Evolutionary conservation across 768 basidiomycete species (phyloP), one percentile per base, ranked within the genome.

Genomic region (Russula earlei): DNA sequence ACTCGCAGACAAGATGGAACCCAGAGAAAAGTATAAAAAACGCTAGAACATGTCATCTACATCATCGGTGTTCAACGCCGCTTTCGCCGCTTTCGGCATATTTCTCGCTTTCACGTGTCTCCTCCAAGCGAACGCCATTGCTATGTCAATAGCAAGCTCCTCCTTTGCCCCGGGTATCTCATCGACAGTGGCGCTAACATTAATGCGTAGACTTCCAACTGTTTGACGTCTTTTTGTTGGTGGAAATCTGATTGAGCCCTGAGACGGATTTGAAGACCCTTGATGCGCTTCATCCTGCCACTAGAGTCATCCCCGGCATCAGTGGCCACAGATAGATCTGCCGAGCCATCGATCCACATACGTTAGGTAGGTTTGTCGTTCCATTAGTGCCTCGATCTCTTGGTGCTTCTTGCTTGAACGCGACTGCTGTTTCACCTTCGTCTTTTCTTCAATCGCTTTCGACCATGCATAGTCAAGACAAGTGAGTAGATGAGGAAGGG

Each of bases 401-500:
- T 60, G 36, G 15, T 62, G 60, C 25, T n/a, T 38, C 24, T 31
- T 10, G 12, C 11, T n/a, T n/a, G 10, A n/a, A 25, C 36, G 44
- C 25, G 45, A 14, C 19, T 22, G 50, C 46, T n/a, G n/a, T n/a
- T 59, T 62, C 29, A 60, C 49, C 37, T 45, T 50, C 1, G 31
- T 11, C 29, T 62, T 62, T 36, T 52, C 54, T 12, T 50, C 49
- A 54, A 34, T 34, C 10, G 51, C 40, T 15, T 38, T 17, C 11
- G 40, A 27, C 47, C 8, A 15, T 12, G 51, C 22, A 46, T 42
- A 15, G 15, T 55, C 58, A n/a, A 62, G 45, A 36, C 54, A 60
- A 2, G 52, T 36, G 17, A 62, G 54, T 1, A 62, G 20, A 49
- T 62, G 60, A 5, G 60, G 60, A 15, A 62, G 58, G 11, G 60